phyloP scores from a whole-genome alignment of 2,329 filamentous ascomycete genomes.

The Penicillium sp. region DNA sequence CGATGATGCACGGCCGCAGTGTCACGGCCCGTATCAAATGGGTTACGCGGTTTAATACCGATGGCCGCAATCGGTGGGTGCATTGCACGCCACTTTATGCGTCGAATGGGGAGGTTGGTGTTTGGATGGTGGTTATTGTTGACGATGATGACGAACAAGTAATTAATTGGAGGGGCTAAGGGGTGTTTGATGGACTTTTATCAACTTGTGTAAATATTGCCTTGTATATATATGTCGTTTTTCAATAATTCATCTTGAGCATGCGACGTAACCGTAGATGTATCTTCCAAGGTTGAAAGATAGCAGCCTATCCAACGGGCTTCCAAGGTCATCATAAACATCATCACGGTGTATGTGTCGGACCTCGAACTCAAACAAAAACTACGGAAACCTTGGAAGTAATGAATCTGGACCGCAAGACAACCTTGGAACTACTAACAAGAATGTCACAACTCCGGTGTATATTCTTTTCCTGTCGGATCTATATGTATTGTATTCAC shows the following conservation, averaged over 20 bases:
- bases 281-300: too few species aligned
- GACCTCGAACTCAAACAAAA: too few species aligned
- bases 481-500: too few species aligned
- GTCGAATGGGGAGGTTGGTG: slow-evolving; percentile 61
- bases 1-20: slow-evolving; percentile 61
- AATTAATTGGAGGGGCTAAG: slow-evolving; percentile 13
- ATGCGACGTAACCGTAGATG: too few species aligned
- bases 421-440: too few species aligned
- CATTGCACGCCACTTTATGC: slow-evolving; percentile 69
- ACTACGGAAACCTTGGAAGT: too few species aligned
- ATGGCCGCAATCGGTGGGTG: slow-evolving; percentile 65
- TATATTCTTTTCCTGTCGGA: too few species aligned
- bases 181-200: not conserved
- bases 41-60: slow-evolving; percentile 50
- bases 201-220: not conserved
- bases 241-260: too few species aligned
- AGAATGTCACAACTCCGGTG: too few species aligned
- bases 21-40: slow-evolving; percentile 71
- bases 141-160: slow-evolving; percentile 52
- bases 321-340: not conserved
- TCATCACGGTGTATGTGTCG: too few species aligned
- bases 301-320: too few species aligned
- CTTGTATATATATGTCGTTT: not conserved
- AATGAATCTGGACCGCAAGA: too few species aligned
- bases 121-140: slow-evolving; percentile 72